A percentile compares a stretch with the other conserved stretches of the same genome.
phyloP scores from a whole-genome alignment of 768 basidiomycete species.

The Symmetrospora coprosmae region DNA sequence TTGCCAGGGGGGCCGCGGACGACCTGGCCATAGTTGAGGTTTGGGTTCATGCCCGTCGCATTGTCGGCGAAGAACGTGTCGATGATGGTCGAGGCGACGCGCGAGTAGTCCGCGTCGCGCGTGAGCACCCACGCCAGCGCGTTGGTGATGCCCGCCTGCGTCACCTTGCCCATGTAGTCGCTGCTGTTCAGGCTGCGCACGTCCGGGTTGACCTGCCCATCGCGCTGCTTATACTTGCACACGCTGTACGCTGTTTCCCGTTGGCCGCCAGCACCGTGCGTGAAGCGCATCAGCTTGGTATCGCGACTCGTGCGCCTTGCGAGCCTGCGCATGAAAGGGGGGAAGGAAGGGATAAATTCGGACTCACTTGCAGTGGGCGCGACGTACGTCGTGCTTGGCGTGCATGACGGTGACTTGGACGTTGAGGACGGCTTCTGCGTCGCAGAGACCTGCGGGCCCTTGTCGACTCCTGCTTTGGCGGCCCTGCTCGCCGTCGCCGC shows the following conservation, averaged over 20 bases:
- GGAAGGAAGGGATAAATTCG: background rate
- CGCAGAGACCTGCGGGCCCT: background rate
- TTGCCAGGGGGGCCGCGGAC: slow-evolving; percentile 44
- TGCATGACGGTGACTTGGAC: background rate
- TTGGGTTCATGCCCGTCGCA: slow-evolving; percentile 51
- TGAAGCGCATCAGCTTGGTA: background rate
- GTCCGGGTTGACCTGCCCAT: slow-evolving; percentile 57
- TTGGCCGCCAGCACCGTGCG: too few species aligned
- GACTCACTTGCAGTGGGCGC: slow-evolving; percentile 24
- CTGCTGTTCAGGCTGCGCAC: slow-evolving; percentile 47
- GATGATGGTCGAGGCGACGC: slow-evolving; percentile 47
- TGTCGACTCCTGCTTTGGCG: background rate
- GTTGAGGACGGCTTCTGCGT: background rate
- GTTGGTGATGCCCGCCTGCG: slow-evolving; percentile 53
- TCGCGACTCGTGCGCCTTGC: slow-evolving; percentile 43
- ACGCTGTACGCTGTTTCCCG: slow-evolving; percentile 21
- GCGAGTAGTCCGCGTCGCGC: slow-evolving; percentile 40
- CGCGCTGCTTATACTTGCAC: slow-evolving; percentile 47
- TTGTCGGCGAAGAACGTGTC: slow-evolving; percentile 50
- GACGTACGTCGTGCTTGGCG: slow-evolving; percentile 8
- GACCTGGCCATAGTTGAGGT: slow-evolving; percentile 48
- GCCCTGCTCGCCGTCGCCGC: background rate
- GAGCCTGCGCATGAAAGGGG: slow-evolving; percentile 26
- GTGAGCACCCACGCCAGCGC: slow-evolving; percentile 47
- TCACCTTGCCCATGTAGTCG: slow-evolving; percentile 46